These are phyloP conservation scores for Taxillus chinensis DNA, from an alignment of 164 flowering plant species.

Conservation along the genomic window DNA sequence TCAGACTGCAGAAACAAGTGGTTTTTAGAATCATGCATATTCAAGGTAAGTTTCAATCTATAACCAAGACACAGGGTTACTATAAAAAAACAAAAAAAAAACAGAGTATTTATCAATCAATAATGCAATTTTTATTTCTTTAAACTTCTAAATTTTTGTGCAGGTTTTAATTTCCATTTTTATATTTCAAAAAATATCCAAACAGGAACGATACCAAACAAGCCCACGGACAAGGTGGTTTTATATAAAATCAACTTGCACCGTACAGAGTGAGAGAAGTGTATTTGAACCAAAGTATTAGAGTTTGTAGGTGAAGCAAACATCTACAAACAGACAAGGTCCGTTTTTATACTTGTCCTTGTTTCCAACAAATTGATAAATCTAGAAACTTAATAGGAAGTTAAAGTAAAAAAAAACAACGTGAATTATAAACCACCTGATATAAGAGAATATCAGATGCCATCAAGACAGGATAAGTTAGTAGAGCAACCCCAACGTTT, in stretches of 20 bases:
- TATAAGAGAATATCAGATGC: conserved; percentile 93
- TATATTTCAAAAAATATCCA: no score
- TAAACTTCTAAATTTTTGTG: no score
- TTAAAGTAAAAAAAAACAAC: neutral
- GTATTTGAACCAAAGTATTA: neutral
- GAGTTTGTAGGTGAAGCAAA: no score
- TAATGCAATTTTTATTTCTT: no score
- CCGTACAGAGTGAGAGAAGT: neutral
- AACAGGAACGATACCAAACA: no score
- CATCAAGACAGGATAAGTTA: conserved; percentile 94
- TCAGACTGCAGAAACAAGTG: conserved; percentile 68
- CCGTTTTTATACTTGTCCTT: neutral
- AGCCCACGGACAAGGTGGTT: no score
- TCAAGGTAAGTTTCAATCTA: conserved; percentile 7
- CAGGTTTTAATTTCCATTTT: no score
- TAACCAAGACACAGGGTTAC: neutral
- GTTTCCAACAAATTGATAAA: neutral
- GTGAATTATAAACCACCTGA: conserved; percentile 42
- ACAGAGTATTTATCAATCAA: no score
- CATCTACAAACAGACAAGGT: no score
- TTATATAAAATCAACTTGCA: neutral
- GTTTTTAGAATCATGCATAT: conserved; percentile 23
- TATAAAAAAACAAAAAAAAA: no score
- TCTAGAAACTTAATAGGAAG: neutral
- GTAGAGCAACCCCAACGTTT: conserved; percentile 83